Percentiles rank a stretch among this genome's conserved stretches.
phyloP scores from a whole-genome alignment of 352 stramenopile species.

The Phytophthora podocarpi region DNA sequence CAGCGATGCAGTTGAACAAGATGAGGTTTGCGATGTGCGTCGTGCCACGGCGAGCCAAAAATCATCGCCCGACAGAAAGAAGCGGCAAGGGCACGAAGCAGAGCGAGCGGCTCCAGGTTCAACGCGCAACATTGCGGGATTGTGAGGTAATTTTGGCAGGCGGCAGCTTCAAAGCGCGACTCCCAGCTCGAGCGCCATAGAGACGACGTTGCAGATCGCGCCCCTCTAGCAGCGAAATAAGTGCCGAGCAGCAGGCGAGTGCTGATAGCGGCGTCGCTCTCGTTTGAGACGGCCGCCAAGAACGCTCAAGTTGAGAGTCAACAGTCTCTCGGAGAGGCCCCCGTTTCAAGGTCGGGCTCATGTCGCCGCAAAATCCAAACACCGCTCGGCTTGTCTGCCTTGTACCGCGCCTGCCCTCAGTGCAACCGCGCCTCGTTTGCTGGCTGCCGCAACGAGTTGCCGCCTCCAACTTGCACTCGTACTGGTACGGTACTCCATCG shows the following conservation, averaged over 20 bases:
- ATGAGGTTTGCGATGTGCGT: constrained; percentile 19
- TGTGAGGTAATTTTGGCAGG: constrained; percentile 21
- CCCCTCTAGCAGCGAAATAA: constrained; percentile 8
- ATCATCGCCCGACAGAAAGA: constrained; percentile 19
- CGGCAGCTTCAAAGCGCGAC: not conserved
- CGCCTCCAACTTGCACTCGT: too few relatives aligned
- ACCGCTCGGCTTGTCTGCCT: constrained; percentile 15
- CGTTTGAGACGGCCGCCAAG: too few relatives aligned
- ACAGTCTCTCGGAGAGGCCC: not conserved
- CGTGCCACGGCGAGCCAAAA: constrained; percentile 8
- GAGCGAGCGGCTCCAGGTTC: constrained; percentile 3
- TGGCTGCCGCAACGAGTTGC: constrained; percentile 11
- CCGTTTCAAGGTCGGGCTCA: constrained; percentile 14
- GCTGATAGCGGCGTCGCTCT: too few relatives aligned
- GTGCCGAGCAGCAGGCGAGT: too few relatives aligned
- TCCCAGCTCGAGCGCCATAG: too few relatives aligned
- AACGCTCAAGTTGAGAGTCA: too few relatives aligned
- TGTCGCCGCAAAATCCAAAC: constrained; percentile 18
- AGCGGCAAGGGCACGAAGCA: constrained; percentile 9
- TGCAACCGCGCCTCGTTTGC: constrained; percentile 24
- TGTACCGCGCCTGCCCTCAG: constrained; percentile 24
- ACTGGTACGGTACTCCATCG: too few relatives aligned
- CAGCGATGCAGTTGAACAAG: constrained; percentile 12
- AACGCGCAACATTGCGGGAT: constrained; percentile 4
- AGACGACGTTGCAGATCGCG: constrained; percentile 7